A percentile compares a stretch with the other conserved stretches of the same genome.
phyloP scores from a whole-genome alignment of 352 stramenopile genomes.

The Pythium brachiatum region DNA sequence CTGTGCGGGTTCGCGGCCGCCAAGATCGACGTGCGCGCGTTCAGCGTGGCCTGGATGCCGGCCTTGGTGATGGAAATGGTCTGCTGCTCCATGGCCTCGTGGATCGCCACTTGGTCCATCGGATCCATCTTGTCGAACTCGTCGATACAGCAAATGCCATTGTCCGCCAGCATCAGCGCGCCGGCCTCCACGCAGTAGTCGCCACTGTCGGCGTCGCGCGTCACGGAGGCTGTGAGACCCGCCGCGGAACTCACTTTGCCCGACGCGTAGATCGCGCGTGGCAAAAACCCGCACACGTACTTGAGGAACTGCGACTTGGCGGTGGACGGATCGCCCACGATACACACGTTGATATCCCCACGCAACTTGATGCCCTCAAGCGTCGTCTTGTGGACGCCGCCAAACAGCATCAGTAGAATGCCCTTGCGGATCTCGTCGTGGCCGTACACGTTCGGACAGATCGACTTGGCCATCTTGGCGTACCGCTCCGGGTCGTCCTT shows the following conservation, averaged over 20 bases:
- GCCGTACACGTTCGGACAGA: constrained; percentile 97
- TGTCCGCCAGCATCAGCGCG: constrained; percentile 98
- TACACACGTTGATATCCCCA: constrained; percentile 99
- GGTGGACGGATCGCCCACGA: constrained; percentile 97
- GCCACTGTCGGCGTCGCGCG: constrained; percentile 91
- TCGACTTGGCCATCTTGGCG: constrained; percentile 92
- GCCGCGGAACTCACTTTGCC: constrained; percentile 98
- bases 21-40: constrained; percentile 99
- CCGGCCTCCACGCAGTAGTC: constrained; percentile 92
- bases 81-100: constrained; percentile 99
- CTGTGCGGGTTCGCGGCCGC: constrained; percentile 98
- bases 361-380: constrained; percentile 97
- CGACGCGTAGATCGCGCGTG: constrained; percentile 98
- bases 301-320: constrained; percentile 99
- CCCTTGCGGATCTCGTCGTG: constrained; percentile 93
- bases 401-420: constrained; percentile 98
- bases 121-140: constrained; percentile 99
- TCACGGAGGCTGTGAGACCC: constrained; percentile 97
- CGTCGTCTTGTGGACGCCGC: constrained; percentile 98
- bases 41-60: constrained; percentile 98
- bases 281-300: constrained; percentile 93
- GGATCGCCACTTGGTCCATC: constrained; percentile 97
- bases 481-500: constrained; percentile 88
- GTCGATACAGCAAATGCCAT: constrained; percentile 99
- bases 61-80: constrained; percentile 99